Base-by-base conservation (phyloP, 192 early-diverging fungal species). In the Chytriomyces sp. region DNA sequence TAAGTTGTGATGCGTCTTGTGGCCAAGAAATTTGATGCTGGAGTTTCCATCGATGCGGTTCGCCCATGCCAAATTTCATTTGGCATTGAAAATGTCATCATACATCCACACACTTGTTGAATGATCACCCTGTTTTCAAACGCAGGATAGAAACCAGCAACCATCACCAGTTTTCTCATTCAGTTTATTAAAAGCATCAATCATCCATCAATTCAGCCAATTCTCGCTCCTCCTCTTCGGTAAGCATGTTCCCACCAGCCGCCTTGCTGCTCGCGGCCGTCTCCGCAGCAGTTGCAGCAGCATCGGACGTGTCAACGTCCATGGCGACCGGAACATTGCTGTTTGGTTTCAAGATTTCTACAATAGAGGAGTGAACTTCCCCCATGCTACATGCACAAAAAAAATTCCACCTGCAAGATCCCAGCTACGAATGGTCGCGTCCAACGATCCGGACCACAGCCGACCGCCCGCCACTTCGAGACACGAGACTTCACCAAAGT, bases 201-300 rank as follows among this genome's bases (percentile, higher is more conserved):
- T 88, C 88, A 25, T 78, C 86, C 89, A 94, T 89, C 33, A 98
- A 85, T 75, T 96, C 96, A 0, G 86, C 92, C 52, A 96, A 76
- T 78, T 96, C 94, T 25, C 86, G 78, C 61, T 96, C 94, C 70
- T 96, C 96, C 71, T 98, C 96, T 55, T 89, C 93, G 8, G 96
- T 98, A 64, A 98, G 70, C 40, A 34, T 39, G 34, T 12, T 54
- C n/a, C 59, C 69, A 34, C 44, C 66, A 12, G 7, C 34, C 53
- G 33, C 55, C 26, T 71, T 72, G 28, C 28, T 38, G 28, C 8
- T 60, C 54, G 14, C 37, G 14, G 19, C 32, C n/a, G 31, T 56
- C 58, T 52, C 40, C 26, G 61, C 31, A 30, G 55, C 49, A 59
- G 52, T 28, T 56, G 61, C 65, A 52, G 62, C 58, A 55, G 41